Percentiles rank a stretch among this genome's conserved stretches.
Conservation (phyloP, 2,329 filamentous ascomycete species). For the Trichophyton verrucosum region DNA sequence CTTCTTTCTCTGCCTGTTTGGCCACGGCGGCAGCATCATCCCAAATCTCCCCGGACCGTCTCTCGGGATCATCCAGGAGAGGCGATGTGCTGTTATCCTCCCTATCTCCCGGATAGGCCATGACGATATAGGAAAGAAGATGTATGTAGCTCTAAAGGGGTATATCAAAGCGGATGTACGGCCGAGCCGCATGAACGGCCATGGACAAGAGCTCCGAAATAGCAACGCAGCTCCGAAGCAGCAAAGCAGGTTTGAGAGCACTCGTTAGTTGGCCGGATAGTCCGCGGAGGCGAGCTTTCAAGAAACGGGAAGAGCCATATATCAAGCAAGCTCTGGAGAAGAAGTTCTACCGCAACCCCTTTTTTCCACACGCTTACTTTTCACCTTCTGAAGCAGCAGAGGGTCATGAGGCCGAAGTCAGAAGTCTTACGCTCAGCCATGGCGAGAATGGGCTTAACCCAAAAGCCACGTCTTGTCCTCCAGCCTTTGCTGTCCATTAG, state of each 20-base stretch:
- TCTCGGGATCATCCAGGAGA: constrained; percentile 9
- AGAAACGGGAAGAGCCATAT: background rate
- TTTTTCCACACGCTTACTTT: background rate
- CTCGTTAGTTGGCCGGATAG: too few species aligned
- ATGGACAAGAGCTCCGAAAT: background rate
- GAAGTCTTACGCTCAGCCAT: background rate
- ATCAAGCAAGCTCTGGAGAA: background rate
- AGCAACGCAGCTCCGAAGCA: background rate
- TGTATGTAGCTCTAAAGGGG: background rate
- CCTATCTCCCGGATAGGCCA: constrained; percentile 2
- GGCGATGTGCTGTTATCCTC: constrained; percentile 11
- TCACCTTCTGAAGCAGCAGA: background rate
- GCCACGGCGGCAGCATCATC: constrained; percentile 15
- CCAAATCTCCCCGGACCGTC: constrained; percentile 15
- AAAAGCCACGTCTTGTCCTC: background rate
- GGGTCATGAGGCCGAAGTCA: background rate
- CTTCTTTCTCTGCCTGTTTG: constrained; percentile 40
- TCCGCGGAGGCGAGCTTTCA: background rate
- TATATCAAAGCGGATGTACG: background rate
- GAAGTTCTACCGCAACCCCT: background rate
- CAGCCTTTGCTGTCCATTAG: background rate
- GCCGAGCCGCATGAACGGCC: background rate
- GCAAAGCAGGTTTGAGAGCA: background rate
- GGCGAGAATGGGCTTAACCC: background rate
- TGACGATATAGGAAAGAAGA: background rate